phyloP scores from a whole-genome alignment of 1,284 basidiomycete genomes.

The Wolfiporia cocos region DNA sequence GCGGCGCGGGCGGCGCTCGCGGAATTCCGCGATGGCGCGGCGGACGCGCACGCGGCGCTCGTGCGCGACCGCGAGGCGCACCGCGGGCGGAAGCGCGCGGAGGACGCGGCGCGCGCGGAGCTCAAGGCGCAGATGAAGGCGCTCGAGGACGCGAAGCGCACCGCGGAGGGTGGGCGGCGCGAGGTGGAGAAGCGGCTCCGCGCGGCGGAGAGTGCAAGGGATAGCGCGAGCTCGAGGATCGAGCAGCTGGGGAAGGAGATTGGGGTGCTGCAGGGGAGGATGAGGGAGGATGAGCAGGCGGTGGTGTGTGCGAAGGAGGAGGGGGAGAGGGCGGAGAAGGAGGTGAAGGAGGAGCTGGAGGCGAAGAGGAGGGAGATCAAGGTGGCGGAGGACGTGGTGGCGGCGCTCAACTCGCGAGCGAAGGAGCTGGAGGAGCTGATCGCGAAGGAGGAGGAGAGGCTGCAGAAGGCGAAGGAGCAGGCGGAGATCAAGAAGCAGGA shows the following conservation, averaged over 20 bases:
- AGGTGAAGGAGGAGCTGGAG: constrained; percentile 47
- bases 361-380: constrained; percentile 60
- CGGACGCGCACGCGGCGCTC: constrained; percentile 59
- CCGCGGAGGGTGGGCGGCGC: constrained; percentile 70
- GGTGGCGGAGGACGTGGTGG: constrained; percentile 58
- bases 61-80: constrained; percentile 71
- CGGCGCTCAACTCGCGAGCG: constrained; percentile 28
- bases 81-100: constrained; percentile 74
- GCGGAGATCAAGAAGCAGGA: constrained; percentile 43
- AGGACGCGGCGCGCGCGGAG: constrained; percentile 76
- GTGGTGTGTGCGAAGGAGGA: constrained; percentile 40
- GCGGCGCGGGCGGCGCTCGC: constrained; percentile 77
- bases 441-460: constrained; percentile 43
- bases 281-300: constrained; percentile 45
- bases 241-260: constrained; percentile 69
- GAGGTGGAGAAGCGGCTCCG: constrained; percentile 89
- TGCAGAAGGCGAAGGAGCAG: constrained; percentile 44
- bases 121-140: constrained; percentile 77
- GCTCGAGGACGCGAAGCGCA: constrained; percentile 83
- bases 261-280: constrained; percentile 44
- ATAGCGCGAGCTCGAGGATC: constrained; percentile 61
- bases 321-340: constrained; percentile 33
- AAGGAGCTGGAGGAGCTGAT: constrained; percentile 33
- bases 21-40: constrained; percentile 58
- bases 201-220: constrained; percentile 57